Percentiles rank a stretch among this genome's conserved stretches.
Conservation (phyloP, 164 flowering plant genomes). For the Vitis amurensis region DNA sequence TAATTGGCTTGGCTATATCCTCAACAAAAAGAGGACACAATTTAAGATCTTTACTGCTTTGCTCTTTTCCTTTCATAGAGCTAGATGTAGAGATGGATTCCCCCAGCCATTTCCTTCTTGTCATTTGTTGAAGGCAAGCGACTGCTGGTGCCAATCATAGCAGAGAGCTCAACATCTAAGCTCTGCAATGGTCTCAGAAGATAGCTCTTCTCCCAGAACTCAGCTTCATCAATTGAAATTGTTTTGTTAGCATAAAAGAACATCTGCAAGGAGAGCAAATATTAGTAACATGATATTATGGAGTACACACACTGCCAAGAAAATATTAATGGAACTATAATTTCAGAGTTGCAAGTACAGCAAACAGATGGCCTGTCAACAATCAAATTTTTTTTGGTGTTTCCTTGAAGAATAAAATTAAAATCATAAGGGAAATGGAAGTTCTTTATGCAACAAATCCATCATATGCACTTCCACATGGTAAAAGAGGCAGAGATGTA, state of each 20-base stretch:
- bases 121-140: slow-evolving; percentile 18
- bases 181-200: slow-evolving; percentile 43
- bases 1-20: slow-evolving; percentile 69
- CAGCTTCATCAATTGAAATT: slow-evolving; percentile 67
- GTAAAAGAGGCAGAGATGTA: background rate
- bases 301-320: background rate
- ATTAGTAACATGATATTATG: background rate
- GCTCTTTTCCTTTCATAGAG: slow-evolving; percentile 44
- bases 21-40: slow-evolving; percentile 77
- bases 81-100: slow-evolving; percentile 28
- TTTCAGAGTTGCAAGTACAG: background rate
- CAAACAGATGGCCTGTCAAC: background rate
- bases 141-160: slow-evolving; percentile 13
- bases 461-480: background rate
- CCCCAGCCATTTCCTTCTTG: slow-evolving; percentile 32
- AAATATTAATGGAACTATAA: background rate
- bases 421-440: background rate
- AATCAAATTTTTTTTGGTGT: background rate
- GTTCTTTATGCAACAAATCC: background rate
- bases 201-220: slow-evolving; percentile 95
- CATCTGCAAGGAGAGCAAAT: slow-evolving; percentile 46
- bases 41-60: slow-evolving; percentile 25
- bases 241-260: slow-evolving; percentile 77
- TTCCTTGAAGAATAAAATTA: no score
- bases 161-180: slow-evolving; percentile 24